Evolutionary conservation across 306 rosid species (phyloP), one percentile per base, ranked within the genome.

Genomic region (Sindora glabra): DNA sequence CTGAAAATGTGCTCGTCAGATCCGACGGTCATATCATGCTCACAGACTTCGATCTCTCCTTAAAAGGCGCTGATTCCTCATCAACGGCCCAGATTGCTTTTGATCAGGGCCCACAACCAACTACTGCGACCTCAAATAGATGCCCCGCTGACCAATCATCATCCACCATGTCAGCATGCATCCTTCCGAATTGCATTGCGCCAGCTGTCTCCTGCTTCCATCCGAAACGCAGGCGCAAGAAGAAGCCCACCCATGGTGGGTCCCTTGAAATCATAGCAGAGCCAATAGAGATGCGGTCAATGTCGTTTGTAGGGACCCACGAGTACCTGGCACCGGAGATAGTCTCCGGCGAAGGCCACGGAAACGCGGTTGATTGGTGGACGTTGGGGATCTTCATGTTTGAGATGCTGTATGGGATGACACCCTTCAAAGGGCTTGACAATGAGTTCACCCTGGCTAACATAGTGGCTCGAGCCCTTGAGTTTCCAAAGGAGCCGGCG

Each of bases 351-450:
- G 95, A 86, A 42, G 88, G 88, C 3, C 95, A 83, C 19, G 90
- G 88, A n/a, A 81, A 81, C 63, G 88, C 77, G 15, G 88, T 86
- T n/a, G 95, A 86, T 67, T 83, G 95, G 90, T 86, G 90, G 95
- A 86, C 88, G 0, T 52, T 81, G 1, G 95, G 95, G 2, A 69
- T 86, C 32, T 83, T 83, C 50, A 75, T 78, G 14, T 86, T 61
- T 50, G 90, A 86, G 41, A 14, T 87, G 24, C 73, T 87, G 27
- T 83, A 83, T 19, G 95, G 90, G 6, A 81, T 83, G 22, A 87
- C 95, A 30, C 90, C 95, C 6, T 83, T 87, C 60, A 83, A 74
- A 45, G 89, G 95, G 10, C 34, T 74, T 25, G 86, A 81, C 64
- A 65, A 87, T 56, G 95, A 86, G 75, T 63, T 83, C 46, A 87